Evolutionary conservation across 495 filamentous ascomycete species (phyloP), one percentile per base, ranked within the genome.

Genomic region (Entonaema liquescens): DNA sequence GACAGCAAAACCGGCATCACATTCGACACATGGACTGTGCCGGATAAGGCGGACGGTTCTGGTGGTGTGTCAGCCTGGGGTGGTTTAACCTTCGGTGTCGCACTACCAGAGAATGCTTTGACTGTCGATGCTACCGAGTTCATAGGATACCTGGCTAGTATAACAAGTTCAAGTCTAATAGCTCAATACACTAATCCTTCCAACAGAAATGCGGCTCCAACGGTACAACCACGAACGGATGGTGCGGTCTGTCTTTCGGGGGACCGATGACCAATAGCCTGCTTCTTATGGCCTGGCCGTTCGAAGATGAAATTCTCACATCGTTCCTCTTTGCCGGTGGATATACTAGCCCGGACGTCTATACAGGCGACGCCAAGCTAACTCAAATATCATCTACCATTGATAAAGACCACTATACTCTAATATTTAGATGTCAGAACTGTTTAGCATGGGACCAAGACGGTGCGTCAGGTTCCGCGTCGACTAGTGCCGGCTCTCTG

Each of bases 381-480:
- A 88, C 86, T 1, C 84, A 85, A 56, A 84, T 91, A 60, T 85
- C 83, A n/a, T 80, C 83, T n/a, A 82, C 73, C 53, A 76, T 89
- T 63, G 89, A 85, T 71, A 76, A 81, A 49, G 80, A 78, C 40
- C 67, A 81, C 71, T 92, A 84, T 74, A 83, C 84, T 57, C 74
- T 89, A 19, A 83, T 89, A 29, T 91, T 89, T 77, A 82, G 86
- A 23, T 92, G 89, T 80, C 78, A 88, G 71, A 81, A 85, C 74
- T 92, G 90, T 77, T 81, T 87, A 38, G 77, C 77, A 2, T 91
- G 89, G 87, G 77, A 83, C 21, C 82, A 86, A 17, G 81, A 80
- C 36, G 81, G 82, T 15, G 79, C 80, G 26, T 73, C 81, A 8
- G 82, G 79, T 25, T 77, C 75, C 29, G 80, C 71, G 1, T 74